phyloP scores from a whole-genome alignment of 371 early-diverging fungal genomes.

The Parasitella parasitica region DNA sequence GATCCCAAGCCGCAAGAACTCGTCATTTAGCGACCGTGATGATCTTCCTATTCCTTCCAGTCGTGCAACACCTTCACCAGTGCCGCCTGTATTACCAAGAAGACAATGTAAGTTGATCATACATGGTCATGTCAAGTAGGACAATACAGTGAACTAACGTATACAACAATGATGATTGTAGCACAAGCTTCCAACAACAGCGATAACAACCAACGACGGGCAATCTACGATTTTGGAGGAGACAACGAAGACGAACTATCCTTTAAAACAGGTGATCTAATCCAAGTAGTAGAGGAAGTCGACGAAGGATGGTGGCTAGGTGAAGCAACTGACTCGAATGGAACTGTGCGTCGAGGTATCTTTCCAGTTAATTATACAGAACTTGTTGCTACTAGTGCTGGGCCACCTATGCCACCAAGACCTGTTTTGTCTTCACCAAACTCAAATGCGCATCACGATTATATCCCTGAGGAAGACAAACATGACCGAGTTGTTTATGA shows the following conservation, averaged over 20 bases:
- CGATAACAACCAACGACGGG: conserved; percentile 2
- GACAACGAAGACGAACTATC: conserved; percentile 67
- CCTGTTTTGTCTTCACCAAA: background rate
- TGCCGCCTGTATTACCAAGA: conserved; percentile 24
- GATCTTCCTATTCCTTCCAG: background rate
- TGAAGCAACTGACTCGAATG: conserved; percentile 44
- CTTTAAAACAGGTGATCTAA: conserved; percentile 67
- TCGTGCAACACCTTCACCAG: background rate
- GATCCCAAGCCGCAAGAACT: conserved; percentile 7
- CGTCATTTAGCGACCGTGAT: conserved; percentile 10
- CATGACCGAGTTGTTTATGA: background rate
- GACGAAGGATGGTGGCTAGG: conserved; percentile 92
- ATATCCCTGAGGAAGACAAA: conserved; percentile 4
- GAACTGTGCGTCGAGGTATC: conserved; percentile 56
- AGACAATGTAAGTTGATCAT: conserved; percentile 18
- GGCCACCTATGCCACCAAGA: conserved; percentile 18
- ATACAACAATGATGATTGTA: background rate
- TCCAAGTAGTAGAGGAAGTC: conserved; percentile 73
- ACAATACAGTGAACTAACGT: background rate
- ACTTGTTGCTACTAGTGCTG: background rate
- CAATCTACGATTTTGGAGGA: conserved; percentile 69
- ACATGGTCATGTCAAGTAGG: no score
- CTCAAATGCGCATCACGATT: background rate
- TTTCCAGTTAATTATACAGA: conserved; percentile 84
- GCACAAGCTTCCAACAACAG: conserved; percentile 13